Evolutionary conservation across 129 eudicot species (phyloP).

Genomic region (Helianthus tuberosus): DNA sequence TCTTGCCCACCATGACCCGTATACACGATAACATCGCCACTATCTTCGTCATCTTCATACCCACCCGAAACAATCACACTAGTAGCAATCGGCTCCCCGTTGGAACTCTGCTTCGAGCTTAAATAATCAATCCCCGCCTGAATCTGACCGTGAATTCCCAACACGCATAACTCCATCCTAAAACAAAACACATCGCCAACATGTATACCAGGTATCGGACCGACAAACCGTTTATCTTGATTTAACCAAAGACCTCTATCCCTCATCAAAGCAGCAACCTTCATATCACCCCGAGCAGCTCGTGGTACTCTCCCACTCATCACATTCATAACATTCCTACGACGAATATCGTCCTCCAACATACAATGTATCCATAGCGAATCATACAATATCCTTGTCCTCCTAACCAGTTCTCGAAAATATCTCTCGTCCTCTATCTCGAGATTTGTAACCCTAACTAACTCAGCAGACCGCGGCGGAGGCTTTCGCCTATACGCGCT

Average conservation of each 20-base stretch:
- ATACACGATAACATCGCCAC: conserved; percentile 8
- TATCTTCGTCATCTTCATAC: conserved; percentile 12
- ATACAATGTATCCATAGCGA: background rate
- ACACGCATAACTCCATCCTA: conserved; percentile 10
- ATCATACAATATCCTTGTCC: conserved; percentile 5
- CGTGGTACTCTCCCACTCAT: background rate
- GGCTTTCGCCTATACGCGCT: background rate
- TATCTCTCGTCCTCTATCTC: conserved; percentile 7
- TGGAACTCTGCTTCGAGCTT: conserved; percentile 2
- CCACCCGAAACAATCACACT: conserved; percentile 20
- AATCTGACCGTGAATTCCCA: background rate
- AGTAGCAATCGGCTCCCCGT: conserved; percentile 20
- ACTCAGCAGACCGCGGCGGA: conserved; percentile 1
- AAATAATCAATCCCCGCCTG: conserved; percentile 18
- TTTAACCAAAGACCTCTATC: conserved; percentile 13
- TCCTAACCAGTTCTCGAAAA: conserved; percentile 5
- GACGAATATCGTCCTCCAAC: conserved; percentile 1
- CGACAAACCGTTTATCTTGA: conserved; percentile 12
- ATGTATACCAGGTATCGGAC: conserved; percentile 8
- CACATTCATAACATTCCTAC: background rate
- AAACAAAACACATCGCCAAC: conserved; percentile 9
- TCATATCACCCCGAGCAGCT: conserved; percentile 6
- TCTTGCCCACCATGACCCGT: conserved; percentile 22
- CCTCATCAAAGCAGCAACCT: background rate
- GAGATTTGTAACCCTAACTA: conserved; percentile 11